These are phyloP conservation scores for Candolleomyces eurysporus DNA, from an alignment of 768 basidiomycete genomes.

Conservation along the genomic window DNA sequence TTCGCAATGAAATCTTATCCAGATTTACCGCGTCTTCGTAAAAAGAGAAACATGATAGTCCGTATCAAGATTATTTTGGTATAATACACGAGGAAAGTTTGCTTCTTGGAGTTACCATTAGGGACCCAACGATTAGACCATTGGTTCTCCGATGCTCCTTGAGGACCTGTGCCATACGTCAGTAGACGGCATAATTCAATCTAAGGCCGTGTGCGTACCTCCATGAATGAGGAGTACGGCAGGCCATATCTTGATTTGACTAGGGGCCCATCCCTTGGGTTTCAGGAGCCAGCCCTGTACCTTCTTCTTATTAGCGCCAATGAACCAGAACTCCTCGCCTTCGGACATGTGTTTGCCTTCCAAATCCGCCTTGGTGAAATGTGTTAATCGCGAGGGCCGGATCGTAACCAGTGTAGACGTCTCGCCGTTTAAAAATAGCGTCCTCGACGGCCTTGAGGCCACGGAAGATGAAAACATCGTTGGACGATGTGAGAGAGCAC, in stretches of 20 bases:
- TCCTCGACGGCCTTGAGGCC: constrained; percentile 44
- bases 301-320: constrained; percentile 68
- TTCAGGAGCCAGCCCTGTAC: constrained; percentile 87
- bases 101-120: constrained; percentile 47
- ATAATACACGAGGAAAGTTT: not conserved
- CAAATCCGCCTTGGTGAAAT: constrained; percentile 57
- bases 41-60: too few species aligned
- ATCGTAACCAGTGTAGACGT: constrained; percentile 25
- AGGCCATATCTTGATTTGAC: constrained; percentile 74
- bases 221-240: constrained; percentile 81
- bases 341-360: constrained; percentile 53
- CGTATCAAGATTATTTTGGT: not conserved
- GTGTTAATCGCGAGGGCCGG: constrained; percentile 57
- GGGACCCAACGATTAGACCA: constrained; percentile 96
- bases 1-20: too few species aligned
- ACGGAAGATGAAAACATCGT: constrained; percentile 69
- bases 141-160: constrained; percentile 84
- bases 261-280: constrained; percentile 71
- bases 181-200: not conserved
- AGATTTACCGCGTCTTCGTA: too few species aligned
- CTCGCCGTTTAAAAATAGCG: constrained; percentile 33
- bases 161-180: constrained; percentile 45
- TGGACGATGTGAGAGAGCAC: constrained; percentile 75
- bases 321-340: constrained; percentile 88
- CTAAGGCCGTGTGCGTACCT: constrained; percentile 31